Percentiles rank a stretch among this genome's conserved stretches.
These are phyloP conservation scores for Angophora floribunda DNA, from an alignment of 345 rosid species.

Conservation along the genomic window DNA sequence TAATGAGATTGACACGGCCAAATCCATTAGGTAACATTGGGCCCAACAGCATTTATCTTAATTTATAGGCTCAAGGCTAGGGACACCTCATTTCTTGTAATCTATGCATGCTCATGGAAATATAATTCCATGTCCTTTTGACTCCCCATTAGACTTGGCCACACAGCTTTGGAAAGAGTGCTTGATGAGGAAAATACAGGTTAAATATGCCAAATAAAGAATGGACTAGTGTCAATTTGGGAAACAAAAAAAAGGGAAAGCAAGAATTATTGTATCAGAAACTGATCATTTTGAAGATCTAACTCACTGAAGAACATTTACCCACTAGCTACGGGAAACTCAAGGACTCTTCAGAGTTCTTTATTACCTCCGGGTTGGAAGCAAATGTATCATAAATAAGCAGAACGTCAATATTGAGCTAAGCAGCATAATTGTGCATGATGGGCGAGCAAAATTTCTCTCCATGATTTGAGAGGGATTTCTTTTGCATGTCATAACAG, in stretches of 20 bases:
- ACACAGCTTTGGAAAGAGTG: neutral
- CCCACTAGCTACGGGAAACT: neutral
- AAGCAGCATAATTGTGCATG: neutral
- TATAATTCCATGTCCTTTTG: neutral
- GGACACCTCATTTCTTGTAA: constrained; percentile 15
- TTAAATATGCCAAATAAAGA: neutral
- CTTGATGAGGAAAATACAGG: neutral
- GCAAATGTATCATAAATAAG: neutral
- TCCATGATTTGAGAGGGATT: neutral
- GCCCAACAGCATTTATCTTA: constrained; percentile 8
- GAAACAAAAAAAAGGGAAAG: neutral
- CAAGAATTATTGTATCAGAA: neutral
- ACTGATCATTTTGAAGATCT: neutral
- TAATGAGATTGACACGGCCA: neutral
- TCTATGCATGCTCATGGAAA: constrained; percentile 12
- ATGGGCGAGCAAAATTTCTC: neutral
- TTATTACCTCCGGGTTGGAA: neutral
- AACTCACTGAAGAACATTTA: neutral
- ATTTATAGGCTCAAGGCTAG: neutral
- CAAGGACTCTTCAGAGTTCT: neutral
- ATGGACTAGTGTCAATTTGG: neutral
- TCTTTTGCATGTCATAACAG: neutral
- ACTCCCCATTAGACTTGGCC: neutral
- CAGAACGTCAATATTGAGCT: neutral
- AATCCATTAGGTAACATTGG: constrained; percentile 2